Percentiles rank a stretch among this genome's conserved stretches.
Conservation (phyloP, 805 yeast genomes). For the Yarrowia sp. region DNA sequence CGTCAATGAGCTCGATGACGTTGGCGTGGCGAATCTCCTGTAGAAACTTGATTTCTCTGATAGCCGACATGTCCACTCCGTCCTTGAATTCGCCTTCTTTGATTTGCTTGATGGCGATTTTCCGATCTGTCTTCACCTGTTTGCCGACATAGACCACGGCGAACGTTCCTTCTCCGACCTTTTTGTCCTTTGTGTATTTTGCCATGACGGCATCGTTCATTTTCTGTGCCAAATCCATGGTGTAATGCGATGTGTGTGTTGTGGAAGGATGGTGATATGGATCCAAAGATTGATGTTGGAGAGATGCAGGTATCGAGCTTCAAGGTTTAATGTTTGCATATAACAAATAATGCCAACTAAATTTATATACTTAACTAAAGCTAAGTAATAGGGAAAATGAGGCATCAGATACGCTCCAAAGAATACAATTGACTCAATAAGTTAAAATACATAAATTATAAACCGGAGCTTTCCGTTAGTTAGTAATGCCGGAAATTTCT, state of each 20-base stretch:
- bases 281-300: background rate
- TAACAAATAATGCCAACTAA: background rate
- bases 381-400: too few species aligned
- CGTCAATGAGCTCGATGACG: conserved; percentile 85
- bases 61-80: conserved; percentile 95
- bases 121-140: conserved; percentile 51
- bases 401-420: background rate
- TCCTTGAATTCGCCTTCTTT: conserved; percentile 92
- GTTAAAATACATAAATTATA: background rate
- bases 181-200: conserved; percentile 50
- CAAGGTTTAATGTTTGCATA: background rate
- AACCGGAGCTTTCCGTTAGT: too few species aligned
- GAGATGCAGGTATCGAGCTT: background rate
- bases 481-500: too few species aligned
- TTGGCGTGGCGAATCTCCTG: conserved; percentile 77
- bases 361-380: background rate
- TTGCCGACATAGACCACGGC: conserved; percentile 87
- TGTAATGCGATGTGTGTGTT: background rate
- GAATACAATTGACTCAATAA: background rate
- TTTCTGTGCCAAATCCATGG: conserved; percentile 17
- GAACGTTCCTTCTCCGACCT: conserved; percentile 98
- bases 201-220: conserved; percentile 25
- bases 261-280: background rate
- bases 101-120: conserved; percentile 91
- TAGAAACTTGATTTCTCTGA: conserved; percentile 82